Percentiles rank a stretch among this genome's conserved stretches.
Conservation (phyloP, 208 protist species). For the Wallacemonas sp. region DNA sequence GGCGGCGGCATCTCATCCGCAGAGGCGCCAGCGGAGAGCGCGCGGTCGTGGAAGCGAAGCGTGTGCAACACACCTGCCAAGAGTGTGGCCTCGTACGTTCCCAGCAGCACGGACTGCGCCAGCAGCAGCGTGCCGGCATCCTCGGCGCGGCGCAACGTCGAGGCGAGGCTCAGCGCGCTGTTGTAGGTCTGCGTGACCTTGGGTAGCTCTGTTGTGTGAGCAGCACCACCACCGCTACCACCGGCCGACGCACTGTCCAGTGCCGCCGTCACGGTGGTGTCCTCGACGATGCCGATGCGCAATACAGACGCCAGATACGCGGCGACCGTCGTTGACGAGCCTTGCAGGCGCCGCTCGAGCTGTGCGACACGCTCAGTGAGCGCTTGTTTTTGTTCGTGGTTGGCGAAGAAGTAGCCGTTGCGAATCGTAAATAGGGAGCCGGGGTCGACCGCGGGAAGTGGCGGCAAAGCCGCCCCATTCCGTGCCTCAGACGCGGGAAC, state of each 20-base stretch:
- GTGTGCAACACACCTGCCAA: constrained; percentile 40
- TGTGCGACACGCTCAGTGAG: neutral
- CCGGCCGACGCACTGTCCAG: too few relatives aligned
- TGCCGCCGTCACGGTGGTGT: constrained; percentile 34
- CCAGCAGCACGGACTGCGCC: constrained; percentile 29
- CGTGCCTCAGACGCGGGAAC: neutral
- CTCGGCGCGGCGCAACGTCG: neutral
- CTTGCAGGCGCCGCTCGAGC: neutral
- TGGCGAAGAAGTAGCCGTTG: constrained; percentile 38
- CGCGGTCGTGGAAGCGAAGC: constrained; percentile 16
- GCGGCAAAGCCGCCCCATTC: neutral
- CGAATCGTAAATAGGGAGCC: constrained; percentile 24
- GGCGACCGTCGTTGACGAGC: neutral
- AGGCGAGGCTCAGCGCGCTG: constrained; percentile 39
- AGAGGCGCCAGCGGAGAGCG: neutral
- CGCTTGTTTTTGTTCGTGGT: neutral
- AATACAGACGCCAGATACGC: constrained; percentile 18
- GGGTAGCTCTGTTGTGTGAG: neutral
- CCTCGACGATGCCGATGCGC: constrained; percentile 42
- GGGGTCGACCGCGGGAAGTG: neutral
- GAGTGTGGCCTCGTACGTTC: constrained; percentile 55
- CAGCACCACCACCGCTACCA: too few relatives aligned
- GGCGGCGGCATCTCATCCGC: neutral
- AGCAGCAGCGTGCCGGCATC: constrained; percentile 13
- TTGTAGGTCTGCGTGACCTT: constrained; percentile 49